phyloP scores from a whole-genome alignment of 2,329 filamentous ascomycete species.

The Trichoderma sp. region DNA sequence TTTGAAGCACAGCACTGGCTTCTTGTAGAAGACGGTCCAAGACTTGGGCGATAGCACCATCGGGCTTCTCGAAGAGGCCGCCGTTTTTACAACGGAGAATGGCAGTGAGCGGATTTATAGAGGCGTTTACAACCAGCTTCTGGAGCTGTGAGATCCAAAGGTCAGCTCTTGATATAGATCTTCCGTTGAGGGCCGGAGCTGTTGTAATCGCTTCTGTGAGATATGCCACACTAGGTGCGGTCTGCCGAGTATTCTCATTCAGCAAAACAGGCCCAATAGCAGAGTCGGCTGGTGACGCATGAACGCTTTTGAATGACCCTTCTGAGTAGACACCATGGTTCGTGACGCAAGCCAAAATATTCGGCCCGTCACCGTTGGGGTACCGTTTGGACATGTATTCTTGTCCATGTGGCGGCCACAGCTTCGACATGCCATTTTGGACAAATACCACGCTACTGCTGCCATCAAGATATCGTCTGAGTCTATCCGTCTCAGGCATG shows the following conservation, averaged over 20 bases:
- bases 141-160: constrained; percentile 72
- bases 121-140: constrained; percentile 77
- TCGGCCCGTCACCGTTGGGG: constrained; percentile 50
- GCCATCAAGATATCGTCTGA: constrained; percentile 63
- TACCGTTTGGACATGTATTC: constrained; percentile 48
- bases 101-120: constrained; percentile 84
- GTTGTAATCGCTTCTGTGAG: constrained; percentile 46
- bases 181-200: constrained; percentile 48
- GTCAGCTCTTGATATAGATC: constrained; percentile 43
- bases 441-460: constrained; percentile 77
- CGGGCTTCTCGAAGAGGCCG: constrained; percentile 64
- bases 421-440: constrained; percentile 82
- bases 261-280: constrained; percentile 50
- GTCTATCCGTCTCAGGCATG: constrained; percentile 57
- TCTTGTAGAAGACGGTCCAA: constrained; percentile 74
- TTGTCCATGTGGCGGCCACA: constrained; percentile 56
- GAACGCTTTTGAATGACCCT: constrained; percentile 53
- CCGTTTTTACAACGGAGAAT: constrained; percentile 78
- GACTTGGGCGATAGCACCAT: constrained; percentile 53
- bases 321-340: constrained; percentile 58
- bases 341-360: constrained; percentile 69
- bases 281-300: constrained; percentile 53
- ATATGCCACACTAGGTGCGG: constrained; percentile 35
- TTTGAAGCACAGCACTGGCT: constrained; percentile 69
- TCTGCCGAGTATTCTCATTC: constrained; percentile 26